Evolutionary conservation across 257 asterid genomes (phyloP).

Genomic region (Ilex aquifolium): DNA sequence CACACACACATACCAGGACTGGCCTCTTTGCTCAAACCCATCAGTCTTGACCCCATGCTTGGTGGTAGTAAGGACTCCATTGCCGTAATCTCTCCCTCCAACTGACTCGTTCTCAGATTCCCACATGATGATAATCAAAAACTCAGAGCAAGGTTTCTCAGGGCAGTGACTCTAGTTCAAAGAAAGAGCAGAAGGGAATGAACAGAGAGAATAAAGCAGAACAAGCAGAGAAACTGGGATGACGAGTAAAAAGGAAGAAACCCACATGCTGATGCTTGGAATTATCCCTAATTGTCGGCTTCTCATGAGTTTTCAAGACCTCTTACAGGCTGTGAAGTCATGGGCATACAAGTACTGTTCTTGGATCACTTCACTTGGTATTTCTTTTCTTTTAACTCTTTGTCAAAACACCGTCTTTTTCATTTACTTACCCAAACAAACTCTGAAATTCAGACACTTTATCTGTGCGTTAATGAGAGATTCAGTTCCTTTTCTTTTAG

Average conservation of each 20-base stretch:
- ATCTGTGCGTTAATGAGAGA: no score
- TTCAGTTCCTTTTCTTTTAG: no score
- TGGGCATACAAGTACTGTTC: constrained; percentile 56
- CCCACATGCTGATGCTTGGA: constrained; percentile 80
- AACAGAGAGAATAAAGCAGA: constrained; percentile 6
- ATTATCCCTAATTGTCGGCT: constrained; percentile 61
- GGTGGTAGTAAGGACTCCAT: constrained; percentile 53
- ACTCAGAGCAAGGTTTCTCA: constrained; percentile 4
- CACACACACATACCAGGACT: constrained; percentile 54
- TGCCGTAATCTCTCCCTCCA: constrained; percentile 50
- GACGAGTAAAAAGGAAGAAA: constrained; percentile 27
- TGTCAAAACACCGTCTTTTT: no score
- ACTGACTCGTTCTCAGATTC: constrained; percentile 71
- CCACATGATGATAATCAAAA: constrained; percentile 49
- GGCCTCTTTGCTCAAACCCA: constrained; percentile 86
- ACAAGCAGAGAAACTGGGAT: constrained; percentile 15
- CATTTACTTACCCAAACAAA: no score
- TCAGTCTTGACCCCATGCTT: constrained; percentile 63
- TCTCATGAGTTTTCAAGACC: constrained; percentile 31
- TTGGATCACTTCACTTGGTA: constrained; percentile 8
- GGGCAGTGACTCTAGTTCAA: constrained; percentile 10
- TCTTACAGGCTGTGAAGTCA: constrained; percentile 71
- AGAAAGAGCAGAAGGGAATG: constrained; percentile 15
- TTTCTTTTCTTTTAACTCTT: no score
- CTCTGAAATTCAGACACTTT: no score